phyloP scores from a whole-genome alignment of 2,329 filamentous ascomycete genomes.

The Boeremia exigua region DNA sequence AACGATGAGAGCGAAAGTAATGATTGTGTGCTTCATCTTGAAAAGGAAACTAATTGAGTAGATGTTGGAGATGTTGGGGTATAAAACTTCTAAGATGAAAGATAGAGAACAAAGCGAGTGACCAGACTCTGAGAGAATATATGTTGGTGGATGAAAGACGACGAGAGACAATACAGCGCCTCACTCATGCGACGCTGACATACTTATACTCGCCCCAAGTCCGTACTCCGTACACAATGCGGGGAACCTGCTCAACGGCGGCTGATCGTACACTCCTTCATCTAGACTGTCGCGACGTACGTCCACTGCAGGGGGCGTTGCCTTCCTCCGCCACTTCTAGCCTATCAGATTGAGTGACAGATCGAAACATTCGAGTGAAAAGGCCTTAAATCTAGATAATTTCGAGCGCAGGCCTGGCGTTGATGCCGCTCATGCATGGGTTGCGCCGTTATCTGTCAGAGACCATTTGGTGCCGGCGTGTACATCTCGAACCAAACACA shows the following conservation, averaged over 20 bases:
- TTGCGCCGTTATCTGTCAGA: slow-evolving; percentile 7
- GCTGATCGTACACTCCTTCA: neutral
- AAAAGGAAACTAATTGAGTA: neutral
- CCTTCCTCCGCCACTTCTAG: neutral
- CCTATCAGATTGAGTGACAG: neutral
- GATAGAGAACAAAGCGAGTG: neutral
- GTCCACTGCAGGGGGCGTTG: neutral
- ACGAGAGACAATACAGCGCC: neutral
- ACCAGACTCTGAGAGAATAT: slow-evolving; percentile 14
- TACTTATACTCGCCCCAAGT: neutral
- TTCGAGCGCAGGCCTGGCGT: neutral
- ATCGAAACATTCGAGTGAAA: neutral
- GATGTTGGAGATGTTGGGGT: neutral
- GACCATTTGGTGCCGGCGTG: neutral
- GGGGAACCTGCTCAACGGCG: neutral
- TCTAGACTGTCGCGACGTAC: neutral
- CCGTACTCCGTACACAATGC: neutral
- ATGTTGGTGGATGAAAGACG: neutral
- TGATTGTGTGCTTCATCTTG: slow-evolving; percentile 5
- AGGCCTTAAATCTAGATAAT: neutral
- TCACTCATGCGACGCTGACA: neutral
- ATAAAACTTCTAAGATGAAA: neutral
- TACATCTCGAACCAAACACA: neutral
- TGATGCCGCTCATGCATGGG: neutral
- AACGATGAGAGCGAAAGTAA: slow-evolving; percentile 6